Percentiles rank a stretch among this genome's conserved stretches.
phyloP scores from a whole-genome alignment of 176 grass and related monocot species.

The Carex cristatella region DNA sequence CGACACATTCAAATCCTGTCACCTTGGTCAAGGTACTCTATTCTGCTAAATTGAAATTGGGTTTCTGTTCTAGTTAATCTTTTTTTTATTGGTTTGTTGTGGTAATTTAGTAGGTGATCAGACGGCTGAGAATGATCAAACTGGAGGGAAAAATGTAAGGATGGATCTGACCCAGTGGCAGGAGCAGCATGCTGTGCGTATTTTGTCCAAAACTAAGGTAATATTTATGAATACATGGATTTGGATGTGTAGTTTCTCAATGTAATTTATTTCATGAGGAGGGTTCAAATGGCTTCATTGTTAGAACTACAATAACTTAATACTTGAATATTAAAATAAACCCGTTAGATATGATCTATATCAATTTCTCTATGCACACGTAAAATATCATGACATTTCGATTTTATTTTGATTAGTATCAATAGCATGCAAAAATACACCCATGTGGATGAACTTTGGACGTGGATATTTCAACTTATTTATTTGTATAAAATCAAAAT shows the following conservation, averaged over 20 bases:
- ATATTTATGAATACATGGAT: neutral
- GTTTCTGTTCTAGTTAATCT: neutral
- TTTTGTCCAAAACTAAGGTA: slow-evolving; percentile 17
- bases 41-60: neutral
- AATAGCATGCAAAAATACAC: too few species aligned
- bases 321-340: too few species aligned
- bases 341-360: too few species aligned
- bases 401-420: too few species aligned
- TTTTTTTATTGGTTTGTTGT: neutral
- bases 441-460: too few species aligned
- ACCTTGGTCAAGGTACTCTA: slow-evolving; percentile 8
- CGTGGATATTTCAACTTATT: too few species aligned
- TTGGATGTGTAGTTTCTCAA: neutral
- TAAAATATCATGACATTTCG: too few species aligned
- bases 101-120: slow-evolving; percentile 5
- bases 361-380: too few species aligned
- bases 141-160: neutral
- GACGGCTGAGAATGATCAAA: neutral
- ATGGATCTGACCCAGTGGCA: slow-evolving; percentile 21
- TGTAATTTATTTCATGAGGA: neutral
- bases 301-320: too few species aligned
- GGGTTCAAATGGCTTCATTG: neutral
- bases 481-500: too few species aligned
- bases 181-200: slow-evolving; percentile 11
- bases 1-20: slow-evolving; percentile 13